Percentiles rank a stretch among this genome's conserved stretches.
Evolutionary conservation across 1,139 yeast species (phyloP).

Genomic region (Casaregolazyma lundiana): DNA sequence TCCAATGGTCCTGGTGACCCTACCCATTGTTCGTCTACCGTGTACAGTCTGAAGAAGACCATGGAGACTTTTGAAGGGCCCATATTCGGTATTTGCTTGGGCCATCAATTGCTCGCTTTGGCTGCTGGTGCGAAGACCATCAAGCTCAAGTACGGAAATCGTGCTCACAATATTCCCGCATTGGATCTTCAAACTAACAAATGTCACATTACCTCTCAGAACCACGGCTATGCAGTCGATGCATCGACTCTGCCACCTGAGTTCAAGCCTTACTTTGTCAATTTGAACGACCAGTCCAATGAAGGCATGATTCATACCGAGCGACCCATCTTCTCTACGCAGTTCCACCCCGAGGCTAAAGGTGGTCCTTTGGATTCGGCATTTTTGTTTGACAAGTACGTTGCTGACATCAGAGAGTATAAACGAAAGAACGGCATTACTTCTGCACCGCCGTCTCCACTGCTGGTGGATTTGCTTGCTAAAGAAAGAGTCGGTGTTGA

Average conservation of each 20-base stretch:
- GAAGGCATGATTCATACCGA: slow-evolving; percentile 92
- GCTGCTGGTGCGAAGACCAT: slow-evolving; percentile 91
- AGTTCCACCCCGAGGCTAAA: slow-evolving; percentile 98
- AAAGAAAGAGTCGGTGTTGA: slow-evolving; percentile 69
- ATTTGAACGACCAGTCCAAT: slow-evolving; percentile 90
- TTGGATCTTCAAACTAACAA: slow-evolving; percentile 89
- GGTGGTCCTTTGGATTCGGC: slow-evolving; percentile 97
- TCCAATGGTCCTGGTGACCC: slow-evolving; percentile 99
- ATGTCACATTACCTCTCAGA: slow-evolving; percentile 98
- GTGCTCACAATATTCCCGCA: slow-evolving; percentile 99
- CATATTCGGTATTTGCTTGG: slow-evolving; percentile 91
- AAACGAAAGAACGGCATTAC: slow-evolving; percentile 41
- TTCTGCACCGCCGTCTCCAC: slow-evolving; percentile 41
- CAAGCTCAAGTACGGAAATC: slow-evolving; percentile 96
- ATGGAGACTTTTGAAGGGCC: slow-evolving; percentile 73
- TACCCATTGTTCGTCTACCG: slow-evolving; percentile 82
- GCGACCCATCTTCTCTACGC: slow-evolving; percentile 90
- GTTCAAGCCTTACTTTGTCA: slow-evolving; percentile 83
- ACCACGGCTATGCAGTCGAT: slow-evolving; percentile 98
- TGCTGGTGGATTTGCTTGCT: slow-evolving; percentile 76
- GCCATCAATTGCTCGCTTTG: slow-evolving; percentile 95
- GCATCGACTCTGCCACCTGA: slow-evolving; percentile 66
- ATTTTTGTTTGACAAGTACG: slow-evolving; percentile 84
- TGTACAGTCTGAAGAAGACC: slow-evolving; percentile 65
- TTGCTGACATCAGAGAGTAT: slow-evolving; percentile 61